Evolutionary conservation across 208 protist genomes (phyloP).

Genomic region (Trichomonas vaginalis): DNA sequence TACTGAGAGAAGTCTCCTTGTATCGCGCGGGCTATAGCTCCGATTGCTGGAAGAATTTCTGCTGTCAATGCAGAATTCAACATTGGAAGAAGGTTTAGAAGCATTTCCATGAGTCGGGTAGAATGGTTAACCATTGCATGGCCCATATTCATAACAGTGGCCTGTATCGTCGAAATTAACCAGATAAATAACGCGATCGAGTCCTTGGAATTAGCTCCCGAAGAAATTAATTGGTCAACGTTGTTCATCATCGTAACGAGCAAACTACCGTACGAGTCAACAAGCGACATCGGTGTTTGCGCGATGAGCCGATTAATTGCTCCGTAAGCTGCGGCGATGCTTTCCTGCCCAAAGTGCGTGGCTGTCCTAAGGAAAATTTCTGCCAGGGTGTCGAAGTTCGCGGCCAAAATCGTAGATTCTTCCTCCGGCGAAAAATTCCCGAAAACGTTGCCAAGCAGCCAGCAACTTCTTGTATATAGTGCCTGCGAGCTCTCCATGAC

Average conservation of each 20-base stretch:
- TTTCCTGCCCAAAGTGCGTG: background rate
- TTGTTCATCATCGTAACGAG: background rate
- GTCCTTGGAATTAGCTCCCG: background rate
- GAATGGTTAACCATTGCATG: background rate
- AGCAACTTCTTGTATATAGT: background rate
- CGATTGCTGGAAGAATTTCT: background rate
- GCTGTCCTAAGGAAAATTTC: background rate
- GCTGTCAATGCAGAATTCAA: background rate
- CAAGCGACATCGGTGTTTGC: background rate
- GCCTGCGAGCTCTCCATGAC: background rate
- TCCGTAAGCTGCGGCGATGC: background rate
- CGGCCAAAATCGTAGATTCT: background rate
- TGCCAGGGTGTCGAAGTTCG: background rate
- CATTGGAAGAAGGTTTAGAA: background rate
- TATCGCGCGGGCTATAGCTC: background rate
- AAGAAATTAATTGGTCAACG: background rate
- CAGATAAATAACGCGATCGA: background rate
- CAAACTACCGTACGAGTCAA: background rate
- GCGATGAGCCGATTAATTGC: background rate
- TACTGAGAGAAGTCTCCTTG: background rate
- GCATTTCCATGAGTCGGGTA: background rate
- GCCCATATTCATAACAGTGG: background rate
- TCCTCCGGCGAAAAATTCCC: background rate
- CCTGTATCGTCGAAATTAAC: background rate
- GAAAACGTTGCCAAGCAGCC: background rate